Evolutionary conservation across 116 monocot genomes (phyloP).

Genomic region (Posidonia oceanica): DNA sequence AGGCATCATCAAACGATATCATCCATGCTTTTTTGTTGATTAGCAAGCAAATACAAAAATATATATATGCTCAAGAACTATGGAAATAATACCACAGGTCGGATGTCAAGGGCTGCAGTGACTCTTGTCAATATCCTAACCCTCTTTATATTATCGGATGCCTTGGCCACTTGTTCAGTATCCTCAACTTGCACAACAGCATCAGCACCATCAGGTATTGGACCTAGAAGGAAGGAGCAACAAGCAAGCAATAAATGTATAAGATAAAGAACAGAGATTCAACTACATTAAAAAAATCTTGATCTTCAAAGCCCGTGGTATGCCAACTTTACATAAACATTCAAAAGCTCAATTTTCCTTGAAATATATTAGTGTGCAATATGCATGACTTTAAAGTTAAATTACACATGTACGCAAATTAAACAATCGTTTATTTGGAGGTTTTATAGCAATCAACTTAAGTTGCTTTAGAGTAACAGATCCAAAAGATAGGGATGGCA

Average conservation of each 20-base stretch:
- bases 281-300: not conserved
- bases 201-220: slow-evolving; percentile 93
- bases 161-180: slow-evolving; percentile 35
- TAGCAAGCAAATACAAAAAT: not conserved
- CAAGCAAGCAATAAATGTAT: not conserved
- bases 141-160: slow-evolving; percentile 28
- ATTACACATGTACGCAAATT: too few relatives aligned
- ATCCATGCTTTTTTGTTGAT: not conserved
- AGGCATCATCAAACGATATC: too few relatives aligned
- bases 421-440: too few relatives aligned
- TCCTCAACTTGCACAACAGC: slow-evolving; percentile 96
- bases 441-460: too few relatives aligned
- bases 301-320: not conserved
- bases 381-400: too few relatives aligned
- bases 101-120: slow-evolving; percentile 58
- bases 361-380: too few relatives aligned
- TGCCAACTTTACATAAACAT: too few relatives aligned
- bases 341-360: too few relatives aligned
- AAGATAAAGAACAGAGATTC: not conserved
- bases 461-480: not conserved
- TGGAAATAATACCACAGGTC: slow-evolving; percentile 56
- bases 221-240: slow-evolving; percentile 33
- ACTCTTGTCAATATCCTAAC: slow-evolving; percentile 50
- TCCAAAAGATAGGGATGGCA: not conserved
- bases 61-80: not conserved